These are phyloP conservation scores for Phytophthora europaea DNA, from an alignment of 352 stramenopile genomes.

Conservation along the genomic window DNA sequence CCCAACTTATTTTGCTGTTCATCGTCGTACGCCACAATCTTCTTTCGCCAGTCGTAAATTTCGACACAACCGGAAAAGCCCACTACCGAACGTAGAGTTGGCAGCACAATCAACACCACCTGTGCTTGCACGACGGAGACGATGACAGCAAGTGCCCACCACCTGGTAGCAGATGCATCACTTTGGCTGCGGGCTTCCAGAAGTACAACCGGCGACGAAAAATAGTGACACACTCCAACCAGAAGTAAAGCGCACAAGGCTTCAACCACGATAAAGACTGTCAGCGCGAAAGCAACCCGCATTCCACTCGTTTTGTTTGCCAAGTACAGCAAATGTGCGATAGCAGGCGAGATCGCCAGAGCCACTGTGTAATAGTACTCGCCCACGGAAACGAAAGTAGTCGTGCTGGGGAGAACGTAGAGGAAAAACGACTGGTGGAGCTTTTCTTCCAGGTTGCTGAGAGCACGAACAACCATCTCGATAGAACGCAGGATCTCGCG, in stretches of 20 bases:
- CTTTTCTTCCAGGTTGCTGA: slow-evolving; percentile 92
- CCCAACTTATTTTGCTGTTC: slow-evolving; percentile 34
- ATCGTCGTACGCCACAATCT: slow-evolving; percentile 46
- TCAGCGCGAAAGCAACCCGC: slow-evolving; percentile 65
- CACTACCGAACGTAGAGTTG: slow-evolving; percentile 35
- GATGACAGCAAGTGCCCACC: slow-evolving; percentile 36
- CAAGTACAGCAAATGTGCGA: slow-evolving; percentile 68
- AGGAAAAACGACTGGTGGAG: slow-evolving; percentile 92
- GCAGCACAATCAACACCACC: slow-evolving; percentile 37
- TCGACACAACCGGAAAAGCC: slow-evolving; percentile 56
- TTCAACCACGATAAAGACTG: slow-evolving; percentile 52
- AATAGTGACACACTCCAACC: slow-evolving; percentile 12
- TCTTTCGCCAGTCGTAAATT: slow-evolving; percentile 50
- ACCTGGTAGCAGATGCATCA: slow-evolving; percentile 16
- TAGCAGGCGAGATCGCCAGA: slow-evolving; percentile 73
- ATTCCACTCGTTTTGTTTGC: slow-evolving; percentile 65
- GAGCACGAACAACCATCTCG: slow-evolving; percentile 74
- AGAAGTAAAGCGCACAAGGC: slow-evolving; percentile 36
- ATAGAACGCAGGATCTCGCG: slow-evolving; percentile 60
- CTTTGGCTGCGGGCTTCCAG: slow-evolving; percentile 18
- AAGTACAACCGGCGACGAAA: slow-evolving; percentile 11
- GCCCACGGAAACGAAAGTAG: slow-evolving; percentile 86
- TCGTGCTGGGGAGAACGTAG: slow-evolving; percentile 81
- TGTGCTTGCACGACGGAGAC: slow-evolving; percentile 39
- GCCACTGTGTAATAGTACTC: slow-evolving; percentile 89